A percentile compares a stretch with the other conserved stretches of the same genome.
These are phyloP conservation scores for Gyromitra esculenta DNA, from an alignment of 2,329 filamentous ascomycete genomes.

Conservation along the genomic window DNA sequence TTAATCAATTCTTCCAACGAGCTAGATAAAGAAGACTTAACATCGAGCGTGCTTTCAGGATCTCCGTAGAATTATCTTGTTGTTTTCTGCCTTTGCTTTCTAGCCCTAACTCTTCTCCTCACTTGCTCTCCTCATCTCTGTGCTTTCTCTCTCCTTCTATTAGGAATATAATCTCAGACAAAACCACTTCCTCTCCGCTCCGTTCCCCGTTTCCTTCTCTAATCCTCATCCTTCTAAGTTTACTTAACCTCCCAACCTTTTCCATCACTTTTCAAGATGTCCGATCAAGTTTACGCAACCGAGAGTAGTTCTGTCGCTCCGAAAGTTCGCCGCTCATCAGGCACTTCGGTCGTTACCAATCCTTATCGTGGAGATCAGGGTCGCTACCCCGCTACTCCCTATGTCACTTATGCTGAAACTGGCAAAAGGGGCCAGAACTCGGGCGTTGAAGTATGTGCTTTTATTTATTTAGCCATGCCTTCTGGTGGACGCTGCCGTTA, in stretches of 20 bases:
- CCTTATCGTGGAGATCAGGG: slow-evolving; percentile 47
- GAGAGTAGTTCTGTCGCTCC: slow-evolving; percentile 41
- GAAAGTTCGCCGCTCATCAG: slow-evolving; percentile 40
- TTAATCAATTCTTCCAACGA: slow-evolving; percentile 5
- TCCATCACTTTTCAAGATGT: slow-evolving; percentile 7
- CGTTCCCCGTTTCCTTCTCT: not conserved
- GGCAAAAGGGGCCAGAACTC: slow-evolving; percentile 25
- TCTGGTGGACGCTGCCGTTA: not conserved
- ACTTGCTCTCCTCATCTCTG: not conserved
- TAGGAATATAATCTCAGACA: slow-evolving; percentile 4
- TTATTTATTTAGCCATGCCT: not conserved
- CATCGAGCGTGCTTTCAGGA: slow-evolving; percentile 11
- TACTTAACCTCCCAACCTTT: not conserved
- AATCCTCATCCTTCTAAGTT: not conserved
- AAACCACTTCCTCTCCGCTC: slow-evolving; percentile 4
- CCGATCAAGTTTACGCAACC: slow-evolving; percentile 17
- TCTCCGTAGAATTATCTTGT: slow-evolving; percentile 15
- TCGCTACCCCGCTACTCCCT: slow-evolving; percentile 28
- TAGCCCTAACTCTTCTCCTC: not conserved
- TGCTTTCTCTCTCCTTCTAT: slow-evolving; percentile 21
- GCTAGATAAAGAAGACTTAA: slow-evolving; percentile 17
- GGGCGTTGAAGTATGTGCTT: slow-evolving; percentile 37
- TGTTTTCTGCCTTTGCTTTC: not conserved
- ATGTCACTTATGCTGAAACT: slow-evolving; percentile 38
- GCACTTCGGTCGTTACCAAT: slow-evolving; percentile 35